These are phyloP conservation scores for Lindgomyces ingoldianus DNA, from an alignment of 495 filamentous ascomycete species.

Conservation along the genomic window DNA sequence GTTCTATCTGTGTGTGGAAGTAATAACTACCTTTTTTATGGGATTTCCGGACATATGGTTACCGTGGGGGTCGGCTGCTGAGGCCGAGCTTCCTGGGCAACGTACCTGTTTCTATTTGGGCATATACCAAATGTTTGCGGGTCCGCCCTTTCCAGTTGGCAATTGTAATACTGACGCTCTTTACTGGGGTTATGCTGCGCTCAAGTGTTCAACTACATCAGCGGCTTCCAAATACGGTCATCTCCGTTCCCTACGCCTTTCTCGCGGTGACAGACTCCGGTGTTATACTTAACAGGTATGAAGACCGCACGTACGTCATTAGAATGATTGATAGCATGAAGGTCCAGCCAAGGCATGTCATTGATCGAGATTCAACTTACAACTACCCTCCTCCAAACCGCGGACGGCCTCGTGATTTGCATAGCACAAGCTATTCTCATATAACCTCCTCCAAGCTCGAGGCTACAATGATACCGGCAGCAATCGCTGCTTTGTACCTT, in stretches of 20 bases:
- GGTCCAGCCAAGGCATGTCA: neutral
- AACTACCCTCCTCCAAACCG: neutral
- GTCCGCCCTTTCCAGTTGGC: no score
- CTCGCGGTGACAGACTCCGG: neutral
- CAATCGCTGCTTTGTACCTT: neutral
- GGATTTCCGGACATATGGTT: constrained; percentile 3
- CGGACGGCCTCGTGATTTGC: neutral
- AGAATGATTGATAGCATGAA: neutral
- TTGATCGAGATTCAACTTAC: neutral
- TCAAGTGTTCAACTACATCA: no score
- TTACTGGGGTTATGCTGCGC: no score
- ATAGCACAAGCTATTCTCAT: neutral
- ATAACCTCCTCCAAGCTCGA: neutral
- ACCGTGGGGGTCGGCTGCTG: neutral
- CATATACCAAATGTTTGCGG: no score
- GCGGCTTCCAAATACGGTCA: no score
- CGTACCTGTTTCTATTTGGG: no score
- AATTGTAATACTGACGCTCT: no score
- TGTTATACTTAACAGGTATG: neutral
- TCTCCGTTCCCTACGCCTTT: neutral
- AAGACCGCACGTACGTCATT: neutral
- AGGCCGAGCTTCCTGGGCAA: no score
- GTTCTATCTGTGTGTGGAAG: neutral
- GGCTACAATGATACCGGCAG: neutral
- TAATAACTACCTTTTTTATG: neutral